These are phyloP conservation scores for Tephrocybe sp. DNA, from an alignment of 768 basidiomycete species.

Conservation along the genomic window DNA sequence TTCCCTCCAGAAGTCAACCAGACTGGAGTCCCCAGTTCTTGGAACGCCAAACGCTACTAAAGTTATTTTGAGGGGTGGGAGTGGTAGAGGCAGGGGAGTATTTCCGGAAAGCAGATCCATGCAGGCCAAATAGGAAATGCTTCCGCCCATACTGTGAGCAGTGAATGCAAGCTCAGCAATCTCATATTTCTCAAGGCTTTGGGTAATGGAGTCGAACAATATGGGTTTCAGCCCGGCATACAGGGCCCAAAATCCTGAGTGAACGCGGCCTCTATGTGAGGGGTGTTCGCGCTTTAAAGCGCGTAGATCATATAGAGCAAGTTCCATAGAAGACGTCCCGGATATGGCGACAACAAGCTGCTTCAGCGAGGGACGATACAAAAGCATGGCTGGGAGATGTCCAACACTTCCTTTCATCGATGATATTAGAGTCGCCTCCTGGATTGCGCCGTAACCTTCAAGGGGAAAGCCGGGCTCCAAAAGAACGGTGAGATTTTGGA, in stretches of 20 bases:
- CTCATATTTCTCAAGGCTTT: conserved; percentile 35
- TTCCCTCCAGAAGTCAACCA: conserved; percentile 42
- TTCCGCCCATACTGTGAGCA: conserved; percentile 60
- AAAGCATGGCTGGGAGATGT: conserved; percentile 45
- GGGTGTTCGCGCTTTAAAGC: conserved; percentile 38
- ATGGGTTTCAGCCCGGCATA: conserved; percentile 40
- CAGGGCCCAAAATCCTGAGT: conserved; percentile 56
- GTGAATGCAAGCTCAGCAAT: conserved; percentile 47
- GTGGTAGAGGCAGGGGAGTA: conserved; percentile 8
- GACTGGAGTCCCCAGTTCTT: conserved; percentile 42
- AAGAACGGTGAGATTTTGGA: conserved; percentile 38
- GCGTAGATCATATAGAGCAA: conserved; percentile 49
- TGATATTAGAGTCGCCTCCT: conserved; percentile 32
- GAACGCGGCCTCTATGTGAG: conserved; percentile 39
- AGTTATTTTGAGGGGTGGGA: conserved; percentile 33
- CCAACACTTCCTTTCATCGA: conserved; percentile 42
- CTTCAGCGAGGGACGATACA: conserved; percentile 40
- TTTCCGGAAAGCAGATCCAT: conserved; percentile 42
- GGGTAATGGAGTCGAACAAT: conserved; percentile 36
- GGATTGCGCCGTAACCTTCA: conserved; percentile 44
- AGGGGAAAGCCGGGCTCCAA: conserved; percentile 46
- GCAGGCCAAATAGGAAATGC: conserved; percentile 49
- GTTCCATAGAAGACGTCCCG: conserved; percentile 44
- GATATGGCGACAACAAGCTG: conserved; percentile 55
- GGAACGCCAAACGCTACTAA: conserved; percentile 53